phyloP scores from a whole-genome alignment of 164 flowering plant genomes.

The Sedum album region DNA sequence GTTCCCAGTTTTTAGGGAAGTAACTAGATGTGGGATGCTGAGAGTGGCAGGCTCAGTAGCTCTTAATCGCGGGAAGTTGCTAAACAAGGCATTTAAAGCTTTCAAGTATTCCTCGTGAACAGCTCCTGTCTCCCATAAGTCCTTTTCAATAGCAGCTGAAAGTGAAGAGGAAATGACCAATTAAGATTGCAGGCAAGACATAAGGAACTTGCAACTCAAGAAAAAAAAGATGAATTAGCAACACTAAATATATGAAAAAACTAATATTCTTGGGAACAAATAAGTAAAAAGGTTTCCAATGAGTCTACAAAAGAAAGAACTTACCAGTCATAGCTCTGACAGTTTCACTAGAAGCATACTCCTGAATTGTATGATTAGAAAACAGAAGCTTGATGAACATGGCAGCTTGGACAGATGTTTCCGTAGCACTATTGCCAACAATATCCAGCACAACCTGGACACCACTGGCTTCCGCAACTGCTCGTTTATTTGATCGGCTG shows the following conservation, averaged over 20 bases:
- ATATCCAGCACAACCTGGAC: slow-evolving; percentile 93
- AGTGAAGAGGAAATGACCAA: neutral
- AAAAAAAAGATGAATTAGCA: too few relatives aligned
- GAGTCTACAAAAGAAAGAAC: neutral
- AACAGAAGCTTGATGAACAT: slow-evolving; percentile 91
- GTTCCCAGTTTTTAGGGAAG: slow-evolving; percentile 74
- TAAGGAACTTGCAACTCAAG: neutral
- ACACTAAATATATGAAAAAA: neutral
- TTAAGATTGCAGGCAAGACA: too few relatives aligned
- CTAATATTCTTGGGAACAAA: neutral
- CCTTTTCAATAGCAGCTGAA: slow-evolving; percentile 95
- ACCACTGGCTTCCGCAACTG: slow-evolving; percentile 99
- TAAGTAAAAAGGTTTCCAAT: neutral
- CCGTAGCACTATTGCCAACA: slow-evolving; percentile 82
- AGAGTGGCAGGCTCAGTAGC: slow-evolving; percentile 97
- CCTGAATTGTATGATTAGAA: slow-evolving; percentile 91
- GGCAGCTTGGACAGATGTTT: slow-evolving; percentile 94
- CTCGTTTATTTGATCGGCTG: slow-evolving; percentile 92
- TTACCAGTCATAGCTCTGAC: slow-evolving; percentile 94
- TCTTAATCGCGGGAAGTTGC: slow-evolving; percentile 90
- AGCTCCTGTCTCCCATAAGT: slow-evolving; percentile 81
- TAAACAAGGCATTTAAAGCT: slow-evolving; percentile 72
- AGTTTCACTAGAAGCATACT: slow-evolving; percentile 96
- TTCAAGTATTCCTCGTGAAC: slow-evolving; percentile 87
- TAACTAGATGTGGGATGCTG: slow-evolving; percentile 84